Base-by-base conservation (phyloP, 2,329 filamentous ascomycete species). In the Beauveria sp. region DNA sequence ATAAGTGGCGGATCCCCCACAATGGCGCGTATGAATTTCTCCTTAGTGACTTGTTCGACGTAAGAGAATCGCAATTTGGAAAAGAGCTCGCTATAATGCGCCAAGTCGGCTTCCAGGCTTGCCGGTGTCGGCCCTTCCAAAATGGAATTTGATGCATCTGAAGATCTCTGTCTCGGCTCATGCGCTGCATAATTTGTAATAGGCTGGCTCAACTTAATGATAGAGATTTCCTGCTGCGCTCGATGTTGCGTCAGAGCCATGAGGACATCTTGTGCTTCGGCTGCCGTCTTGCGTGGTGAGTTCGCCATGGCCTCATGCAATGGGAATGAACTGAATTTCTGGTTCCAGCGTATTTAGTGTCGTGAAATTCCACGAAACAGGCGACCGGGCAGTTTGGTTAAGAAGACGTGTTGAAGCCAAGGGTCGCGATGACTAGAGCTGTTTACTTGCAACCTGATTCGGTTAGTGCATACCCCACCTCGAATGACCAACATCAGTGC, bases 41-140 rank as follows among this genome's bases (percentile, higher is more conserved):
- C 94, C 76, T 97, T 99, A 50, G 93, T 97, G 64, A 97, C 92
- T 79, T 97, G 94, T 76, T 99, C 94, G 67, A 97, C 89, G 75
- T 97, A 97, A 65, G 90, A 96, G 79, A 97, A 97, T 67, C 93
- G 91, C 44, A 97, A 82, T 77, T 99, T 97, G 47, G 91, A 89
- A 75, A 97, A 99, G 22, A 97, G 84, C 75, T 97, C 92, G 76
- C 90, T 91, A 78, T 97, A 97, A 74, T 97, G 92, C 34, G 83
- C 80, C 30, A 97, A 80, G 73, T 97, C 93, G 30, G 90, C 90
- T 65, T 90, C 86, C 8, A 97, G 80, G 20, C 88, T 88, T 18
- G 88, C 84, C 0, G 92, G 91, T 10, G 87, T 90, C 20, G 85
- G 84, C 63, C 82, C 84, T 66, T 88, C 85, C 64, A 86, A 80